Evolutionary conservation across 1,139 yeast species (phyloP).

Genomic region (Geotrichum carabidarum): DNA sequence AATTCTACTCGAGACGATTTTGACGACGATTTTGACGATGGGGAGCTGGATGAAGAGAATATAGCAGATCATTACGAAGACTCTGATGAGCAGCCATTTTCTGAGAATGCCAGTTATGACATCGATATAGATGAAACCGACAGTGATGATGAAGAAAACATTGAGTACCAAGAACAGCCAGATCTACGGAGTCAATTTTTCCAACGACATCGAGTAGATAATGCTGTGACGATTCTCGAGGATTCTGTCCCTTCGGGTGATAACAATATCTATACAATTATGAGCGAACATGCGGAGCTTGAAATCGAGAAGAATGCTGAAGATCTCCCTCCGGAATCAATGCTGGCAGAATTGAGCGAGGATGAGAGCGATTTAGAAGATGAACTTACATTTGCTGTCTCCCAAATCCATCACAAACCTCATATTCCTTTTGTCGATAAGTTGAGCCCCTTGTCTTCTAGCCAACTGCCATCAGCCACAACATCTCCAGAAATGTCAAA

Average conservation of each 20-base stretch:
- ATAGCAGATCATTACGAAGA: conserved; percentile 19
- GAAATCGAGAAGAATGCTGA: neutral
- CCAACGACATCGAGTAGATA: conserved; percentile 8
- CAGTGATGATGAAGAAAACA: conserved; percentile 21
- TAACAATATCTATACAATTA: neutral
- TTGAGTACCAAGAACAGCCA: conserved; percentile 13
- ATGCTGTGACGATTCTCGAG: conserved; percentile 9
- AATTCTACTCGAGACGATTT: conserved; percentile 14
- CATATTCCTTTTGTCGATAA: conserved; percentile 20
- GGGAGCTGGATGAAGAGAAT: conserved; percentile 20
- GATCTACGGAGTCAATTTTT: conserved; percentile 6
- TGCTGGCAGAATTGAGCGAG: conserved; percentile 28
- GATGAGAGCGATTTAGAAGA: conserved; percentile 40
- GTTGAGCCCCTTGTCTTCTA: conserved; percentile 17
- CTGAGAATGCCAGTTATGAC: conserved; percentile 20
- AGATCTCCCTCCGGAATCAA: conserved; percentile 12
- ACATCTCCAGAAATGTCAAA: conserved; percentile 24
- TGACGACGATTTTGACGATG: conserved; percentile 24
- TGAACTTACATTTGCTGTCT: conserved; percentile 34
- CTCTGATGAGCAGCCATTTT: conserved; percentile 19
- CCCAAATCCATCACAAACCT: conserved; percentile 29
- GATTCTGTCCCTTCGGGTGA: conserved; percentile 10
- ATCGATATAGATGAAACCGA: conserved; percentile 19
- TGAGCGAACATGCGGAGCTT: neutral
- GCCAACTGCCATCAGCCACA: conserved; percentile 23